Conservation (phyloP, 2,329 filamentous ascomycete genomes). For the Chrysosporium keratinophilum region DNA sequence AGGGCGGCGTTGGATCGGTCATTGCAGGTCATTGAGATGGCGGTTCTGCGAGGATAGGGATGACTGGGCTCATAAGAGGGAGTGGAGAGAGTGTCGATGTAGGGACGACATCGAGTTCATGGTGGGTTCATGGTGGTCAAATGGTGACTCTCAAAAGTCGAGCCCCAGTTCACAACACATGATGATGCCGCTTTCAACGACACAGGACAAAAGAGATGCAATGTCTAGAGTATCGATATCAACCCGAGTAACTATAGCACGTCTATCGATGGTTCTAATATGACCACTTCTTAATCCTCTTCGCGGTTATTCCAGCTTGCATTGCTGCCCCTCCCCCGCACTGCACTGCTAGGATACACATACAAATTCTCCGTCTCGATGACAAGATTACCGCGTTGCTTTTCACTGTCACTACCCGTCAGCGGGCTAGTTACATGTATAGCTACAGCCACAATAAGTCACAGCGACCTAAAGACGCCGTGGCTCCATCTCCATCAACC, state of each 20-base stretch:
- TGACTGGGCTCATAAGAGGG: background rate
- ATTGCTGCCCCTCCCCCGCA: no score
- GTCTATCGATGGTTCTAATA: no score
- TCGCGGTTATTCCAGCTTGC: no score
- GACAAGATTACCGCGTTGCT: no score
- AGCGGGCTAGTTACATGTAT: background rate
- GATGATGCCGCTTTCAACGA: no score
- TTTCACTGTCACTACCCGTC: background rate
- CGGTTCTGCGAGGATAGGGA: background rate
- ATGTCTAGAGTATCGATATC: no score
- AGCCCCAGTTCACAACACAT: no score
- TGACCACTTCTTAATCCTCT: no score
- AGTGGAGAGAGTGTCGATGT: background rate
- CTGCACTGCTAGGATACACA: no score
- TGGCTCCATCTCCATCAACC: background rate
- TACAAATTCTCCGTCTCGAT: no score
- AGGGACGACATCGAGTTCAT: background rate
- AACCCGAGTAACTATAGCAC: no score
- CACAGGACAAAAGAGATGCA: no score
- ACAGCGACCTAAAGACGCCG: background rate
- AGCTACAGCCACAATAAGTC: background rate
- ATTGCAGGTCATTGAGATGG: conserved; percentile 5
- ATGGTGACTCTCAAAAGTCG: background rate
- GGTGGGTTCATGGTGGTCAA: background rate
- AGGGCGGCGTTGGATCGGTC: conserved; percentile 2